Base-by-base conservation (phyloP, 2,329 filamentous ascomycete genomes). In the Penicillium occitanis region DNA sequence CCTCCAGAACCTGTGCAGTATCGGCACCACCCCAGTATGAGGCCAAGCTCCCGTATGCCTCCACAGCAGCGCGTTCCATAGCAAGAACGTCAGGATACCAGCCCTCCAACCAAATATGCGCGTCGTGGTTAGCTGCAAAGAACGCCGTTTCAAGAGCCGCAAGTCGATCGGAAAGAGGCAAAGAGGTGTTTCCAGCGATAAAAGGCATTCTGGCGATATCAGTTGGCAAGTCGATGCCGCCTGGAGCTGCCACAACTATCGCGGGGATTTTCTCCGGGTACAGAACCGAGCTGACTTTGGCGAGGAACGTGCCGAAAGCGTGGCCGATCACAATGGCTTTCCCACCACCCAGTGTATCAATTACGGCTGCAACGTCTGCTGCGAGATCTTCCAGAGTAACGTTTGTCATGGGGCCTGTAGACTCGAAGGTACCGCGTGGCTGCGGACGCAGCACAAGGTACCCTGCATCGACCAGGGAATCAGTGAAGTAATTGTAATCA, bases 211-310 rank as follows among this genome's bases (percentile, higher is more conserved):
- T 14, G 10, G 53, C 53, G 28, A 58, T 58, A n/a, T 22, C 10
- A 10, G 6, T 22, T 14, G 53, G 53, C 14, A 58, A 33, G 7
- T 30, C n/a, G 14, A 58, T 33, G 14, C 53, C 53, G 2, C 53
- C 53, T 58, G 53, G 53, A 11, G 53, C 53, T 33, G 53, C 53
- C 33, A 58, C 53, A 33, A 58, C 53, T 25, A 58, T 58, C 25
- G 53, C 53, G 4, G 53, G 53, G 13, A 58, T 58, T 58, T 58
- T 58, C 53, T 58, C 53, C 28, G 53, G 53, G 30, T 58, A 58
- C 0, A 58, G 53, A 19, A 37, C 53, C 3, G 53, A 58, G 30
- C 53, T 33, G 30, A 58, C 53, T 33, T 58, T 58, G 25, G 53
- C 33, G 14, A 58, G 25, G 30, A 58, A 58, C 25, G 53, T 58